These are phyloP conservation scores for Gossypium schwendimanii DNA, from an alignment of 441 rosid species.

Conservation along the genomic window DNA sequence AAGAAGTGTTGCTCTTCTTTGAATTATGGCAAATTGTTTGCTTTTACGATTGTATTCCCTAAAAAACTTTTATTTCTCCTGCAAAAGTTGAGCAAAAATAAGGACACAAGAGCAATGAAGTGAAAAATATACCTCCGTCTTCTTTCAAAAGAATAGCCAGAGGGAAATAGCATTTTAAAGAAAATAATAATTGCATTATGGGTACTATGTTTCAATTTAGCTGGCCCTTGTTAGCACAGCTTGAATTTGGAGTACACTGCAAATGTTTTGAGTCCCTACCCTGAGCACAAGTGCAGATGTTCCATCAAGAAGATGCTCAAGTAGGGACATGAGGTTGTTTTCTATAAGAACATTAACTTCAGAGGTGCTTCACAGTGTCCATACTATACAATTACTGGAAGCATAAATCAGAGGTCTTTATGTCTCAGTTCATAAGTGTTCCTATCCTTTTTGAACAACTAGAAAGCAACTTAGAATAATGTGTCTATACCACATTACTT, in stretches of 20 bases:
- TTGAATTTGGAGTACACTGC: conserved; percentile 1
- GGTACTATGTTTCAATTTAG: background rate
- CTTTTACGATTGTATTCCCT: background rate
- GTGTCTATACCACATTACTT: background rate
- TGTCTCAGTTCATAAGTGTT: background rate
- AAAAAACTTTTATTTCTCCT: background rate
- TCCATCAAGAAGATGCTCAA: background rate
- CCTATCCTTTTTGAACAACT: background rate
- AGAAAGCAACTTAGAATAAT: background rate
- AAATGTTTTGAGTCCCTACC: background rate
- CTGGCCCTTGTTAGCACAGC: background rate
- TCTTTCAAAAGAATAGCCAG: background rate
- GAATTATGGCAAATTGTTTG: background rate
- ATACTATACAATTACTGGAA: background rate
- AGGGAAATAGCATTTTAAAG: conserved; percentile 1
- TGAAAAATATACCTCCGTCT: background rate
- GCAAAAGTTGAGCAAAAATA: background rate
- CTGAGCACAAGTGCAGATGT: background rate
- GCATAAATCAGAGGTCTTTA: background rate
- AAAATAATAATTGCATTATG: background rate
- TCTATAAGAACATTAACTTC: background rate
- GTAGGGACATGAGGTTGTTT: background rate
- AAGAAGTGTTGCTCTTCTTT: background rate
- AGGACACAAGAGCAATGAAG: background rate
- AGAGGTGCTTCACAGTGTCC: background rate